These are phyloP conservation scores for Colletotrichum tropicale DNA, from an alignment of 2,329 filamentous ascomycete genomes.

Conservation along the genomic window DNA sequence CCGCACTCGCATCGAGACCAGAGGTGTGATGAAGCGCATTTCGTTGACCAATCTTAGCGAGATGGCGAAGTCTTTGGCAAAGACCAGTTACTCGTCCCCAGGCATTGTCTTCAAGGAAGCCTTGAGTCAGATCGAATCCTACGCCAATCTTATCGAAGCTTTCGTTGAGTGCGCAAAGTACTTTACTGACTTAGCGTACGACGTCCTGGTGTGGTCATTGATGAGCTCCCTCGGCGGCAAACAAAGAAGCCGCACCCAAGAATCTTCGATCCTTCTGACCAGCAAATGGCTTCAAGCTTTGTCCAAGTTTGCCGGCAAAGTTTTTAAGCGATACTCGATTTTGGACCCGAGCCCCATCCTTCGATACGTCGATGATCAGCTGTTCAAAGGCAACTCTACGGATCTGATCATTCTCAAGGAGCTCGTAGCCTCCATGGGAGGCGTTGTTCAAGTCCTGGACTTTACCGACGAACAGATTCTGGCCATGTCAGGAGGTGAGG, in stretches of 20 bases:
- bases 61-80: slow-evolving; percentile 88
- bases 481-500: slow-evolving; percentile 85
- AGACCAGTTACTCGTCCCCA: slow-evolving; percentile 89
- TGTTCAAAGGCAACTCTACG: slow-evolving; percentile 82
- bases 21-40: slow-evolving; percentile 85
- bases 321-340: slow-evolving; percentile 84
- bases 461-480: slow-evolving; percentile 88
- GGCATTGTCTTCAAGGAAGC: slow-evolving; percentile 91
- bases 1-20: slow-evolving; percentile 77
- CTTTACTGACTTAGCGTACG: slow-evolving; percentile 90
- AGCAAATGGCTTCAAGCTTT: slow-evolving; percentile 92
- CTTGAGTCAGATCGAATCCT: slow-evolving; percentile 89
- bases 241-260: slow-evolving; percentile 66
- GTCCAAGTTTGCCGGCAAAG: slow-evolving; percentile 87
- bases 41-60: slow-evolving; percentile 84
- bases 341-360: slow-evolving; percentile 86
- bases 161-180: slow-evolving; percentile 95
- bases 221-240: slow-evolving; percentile 73
- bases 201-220: slow-evolving; percentile 91
- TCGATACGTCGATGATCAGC: slow-evolving; percentile 86
- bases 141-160: slow-evolving; percentile 92
- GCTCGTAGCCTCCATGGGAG: slow-evolving; percentile 90
- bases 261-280: slow-evolving; percentile 71
- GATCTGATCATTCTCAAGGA: slow-evolving; percentile 92
- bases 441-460: slow-evolving; percentile 84